A percentile compares a stretch with the other conserved stretches of the same genome.
These are phyloP conservation scores for Chaetomium globosum DNA, from an alignment of 2,329 filamentous ascomycete genomes.

Conservation along the genomic window DNA sequence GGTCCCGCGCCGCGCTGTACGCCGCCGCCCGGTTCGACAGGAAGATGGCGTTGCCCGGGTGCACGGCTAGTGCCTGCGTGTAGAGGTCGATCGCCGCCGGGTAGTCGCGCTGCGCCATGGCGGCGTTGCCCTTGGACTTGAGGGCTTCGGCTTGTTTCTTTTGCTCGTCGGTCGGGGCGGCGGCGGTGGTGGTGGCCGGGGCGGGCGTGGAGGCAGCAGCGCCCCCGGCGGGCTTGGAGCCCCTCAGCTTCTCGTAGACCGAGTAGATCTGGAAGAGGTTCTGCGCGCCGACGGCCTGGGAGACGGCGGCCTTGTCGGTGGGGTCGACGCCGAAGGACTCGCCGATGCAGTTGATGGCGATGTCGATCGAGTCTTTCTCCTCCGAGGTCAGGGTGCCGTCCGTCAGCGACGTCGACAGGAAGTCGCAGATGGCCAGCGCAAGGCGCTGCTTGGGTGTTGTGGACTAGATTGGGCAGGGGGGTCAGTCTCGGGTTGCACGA, in stretches of 20 bases:
- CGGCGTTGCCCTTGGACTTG: slow-evolving; percentile 89
- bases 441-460: slow-evolving; percentile 74
- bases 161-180: slow-evolving; percentile 53
- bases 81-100: slow-evolving; percentile 79
- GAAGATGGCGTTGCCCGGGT: slow-evolving; percentile 90
- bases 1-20: slow-evolving; percentile 80
- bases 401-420: slow-evolving; percentile 78
- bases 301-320: slow-evolving; percentile 70
- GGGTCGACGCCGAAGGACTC: slow-evolving; percentile 95
- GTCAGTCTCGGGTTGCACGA: slow-evolving; percentile 16
- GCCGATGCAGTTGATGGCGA: slow-evolving; percentile 90
- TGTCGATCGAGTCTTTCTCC: slow-evolving; percentile 90
- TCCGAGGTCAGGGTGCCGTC: slow-evolving; percentile 88
- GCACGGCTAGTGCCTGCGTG: slow-evolving; percentile 78
- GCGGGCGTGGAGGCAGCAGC: slow-evolving; percentile 44
- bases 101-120: slow-evolving; percentile 96
- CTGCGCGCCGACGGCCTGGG: slow-evolving; percentile 80
- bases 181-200: slow-evolving; percentile 44
- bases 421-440: slow-evolving; percentile 95
- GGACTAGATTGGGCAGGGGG: slow-evolving; percentile 40
- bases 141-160: slow-evolving; percentile 83
- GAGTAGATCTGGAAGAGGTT: slow-evolving; percentile 88
- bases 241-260: slow-evolving; percentile 92
- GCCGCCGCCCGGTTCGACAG: slow-evolving; percentile 96
- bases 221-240: slow-evolving; percentile 46